Evolutionary conservation across 257 asterid genomes (phyloP), one percentile per base, ranked within the genome.

Genomic region (Marsdenia floribunda): DNA sequence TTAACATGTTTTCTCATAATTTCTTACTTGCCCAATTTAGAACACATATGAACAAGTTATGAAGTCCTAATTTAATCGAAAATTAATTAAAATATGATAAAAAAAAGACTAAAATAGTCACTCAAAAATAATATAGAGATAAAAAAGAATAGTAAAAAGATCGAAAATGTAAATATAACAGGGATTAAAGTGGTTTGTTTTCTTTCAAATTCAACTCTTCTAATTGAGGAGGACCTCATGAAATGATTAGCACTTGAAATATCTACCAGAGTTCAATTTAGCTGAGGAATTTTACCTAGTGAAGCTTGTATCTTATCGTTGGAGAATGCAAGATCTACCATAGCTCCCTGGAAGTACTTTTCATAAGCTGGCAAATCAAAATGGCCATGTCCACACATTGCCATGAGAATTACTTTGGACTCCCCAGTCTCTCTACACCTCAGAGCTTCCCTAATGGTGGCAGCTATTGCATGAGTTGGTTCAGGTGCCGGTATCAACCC

Each of bases 381-480:
- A 82, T 94, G 99, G 50, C 99, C 97, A 18, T 90, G 97, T 47
- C 99, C 97, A 73, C 97, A 94, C 97, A 94, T 90, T 18, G 99
- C 97, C 95, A 86, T 88, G 61, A 94, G 92, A 68, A 92, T 91
- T 12, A 90, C 97, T 80, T 94, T 94, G 0, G 97, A 84, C 72
- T 94, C 97, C 37, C 99, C 99, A 0, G 89, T 88, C 81, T 90
- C 97, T 85, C 81, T 89, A 75, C 97, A 94, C 3, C 74, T 89
- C 22, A 88, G 86, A 18, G 97, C 99, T 84, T 94, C 97, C 81
- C 93, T 86, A 71, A 94, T 90, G 29, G 95, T 79, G 29, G 97
- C 99, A 22, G 97, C 97, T 68, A 94, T 90, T 33, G 97, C 97
- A 47, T 94, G 98, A 40, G 90, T 80, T 16, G 98, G 97, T 72